Conservation (phyloP, 2,329 filamentous ascomycete species). For the Truncatella angustata region DNA sequence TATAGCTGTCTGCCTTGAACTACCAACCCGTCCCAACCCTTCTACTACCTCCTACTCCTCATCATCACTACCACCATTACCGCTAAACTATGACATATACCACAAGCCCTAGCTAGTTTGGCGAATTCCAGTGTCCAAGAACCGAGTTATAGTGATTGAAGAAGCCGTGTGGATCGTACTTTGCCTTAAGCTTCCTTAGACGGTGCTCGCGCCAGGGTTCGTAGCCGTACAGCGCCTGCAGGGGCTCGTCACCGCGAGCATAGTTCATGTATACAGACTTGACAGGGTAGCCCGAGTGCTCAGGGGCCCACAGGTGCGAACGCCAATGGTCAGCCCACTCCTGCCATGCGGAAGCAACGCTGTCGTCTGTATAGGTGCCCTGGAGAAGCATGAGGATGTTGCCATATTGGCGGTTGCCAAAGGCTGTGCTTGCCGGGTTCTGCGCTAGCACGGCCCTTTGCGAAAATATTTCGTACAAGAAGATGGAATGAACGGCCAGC, state of each 20-base stretch:
- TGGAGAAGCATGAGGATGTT: not conserved
- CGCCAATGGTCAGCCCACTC: not conserved
- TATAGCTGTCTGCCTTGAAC: too few relatives aligned
- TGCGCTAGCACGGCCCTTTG: not conserved
- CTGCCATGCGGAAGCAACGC: not conserved
- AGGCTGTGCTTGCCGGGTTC: slow-evolving; percentile 1
- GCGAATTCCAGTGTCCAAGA: not conserved
- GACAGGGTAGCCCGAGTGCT: not conserved
- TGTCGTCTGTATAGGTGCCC: not conserved
- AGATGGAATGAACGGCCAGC: not conserved
- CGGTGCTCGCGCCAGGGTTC: not conserved
- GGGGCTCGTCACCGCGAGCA: not conserved
- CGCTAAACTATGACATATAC: too few relatives aligned
- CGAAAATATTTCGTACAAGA: not conserved
- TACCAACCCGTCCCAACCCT: too few relatives aligned
- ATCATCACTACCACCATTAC: too few relatives aligned
- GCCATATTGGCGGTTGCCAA: not conserved
- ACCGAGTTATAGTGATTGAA: slow-evolving; percentile 4
- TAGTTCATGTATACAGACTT: slow-evolving; percentile 1
- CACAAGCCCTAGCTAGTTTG: not conserved
- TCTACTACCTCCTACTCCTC: too few relatives aligned
- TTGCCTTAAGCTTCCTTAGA: not conserved
- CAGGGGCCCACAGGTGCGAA: not conserved
- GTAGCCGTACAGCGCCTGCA: not conserved
- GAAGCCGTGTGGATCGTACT: slow-evolving; percentile 1